Evolutionary conservation across 2,329 filamentous ascomycete species (phyloP), one percentile per base, ranked within the genome.

Genomic region (Alternaria sp.): DNA sequence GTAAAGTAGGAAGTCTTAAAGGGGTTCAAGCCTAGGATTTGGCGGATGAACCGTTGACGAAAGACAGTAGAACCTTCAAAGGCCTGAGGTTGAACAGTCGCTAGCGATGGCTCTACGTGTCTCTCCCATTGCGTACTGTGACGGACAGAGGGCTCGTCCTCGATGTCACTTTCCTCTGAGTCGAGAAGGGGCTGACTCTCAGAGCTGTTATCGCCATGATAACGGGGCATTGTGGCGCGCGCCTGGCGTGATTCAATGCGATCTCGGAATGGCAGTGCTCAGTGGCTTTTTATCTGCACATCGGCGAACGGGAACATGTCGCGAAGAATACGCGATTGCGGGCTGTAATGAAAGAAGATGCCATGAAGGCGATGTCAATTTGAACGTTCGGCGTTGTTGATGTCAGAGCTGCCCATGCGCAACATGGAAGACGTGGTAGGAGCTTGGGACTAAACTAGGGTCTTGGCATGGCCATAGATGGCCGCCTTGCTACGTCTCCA

Each of bases 1-100:
- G 79, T 74, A 52, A 83, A 76, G 63, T 84, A 85, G 8, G 81
- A 82, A n/a, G 77, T 78, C 60, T 77, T 78, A 70, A 82, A 80
- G 1, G 79, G 77, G 55, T 82, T 79, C 36, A 79, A 60, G 11
- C 79, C 78, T 29, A 81, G 62, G 3, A 81, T 69, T 59, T 80
- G 77, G 28, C 73, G 71, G 33, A 77, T 67, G 58, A 76, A 73
- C 28, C 68, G 72, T 48, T 71, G 68, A 40, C 72, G 72, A 44
- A 78, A 67, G 14, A 67, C 61, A 39, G 69, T 66, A 14, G 75
- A 61, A 44, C 72, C 68, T 13, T 67, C 58, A 39, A 72, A 72
- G 56, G 70, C 76, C 36, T 71, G 66, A 48, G 72, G 75, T 46
- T 76, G 74, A 9, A 74, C 73, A 6, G 72, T 74, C 41, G 68